phyloP scores from a whole-genome alignment of 1,284 basidiomycete species.

The Cryptococcus neoformans region DNA sequence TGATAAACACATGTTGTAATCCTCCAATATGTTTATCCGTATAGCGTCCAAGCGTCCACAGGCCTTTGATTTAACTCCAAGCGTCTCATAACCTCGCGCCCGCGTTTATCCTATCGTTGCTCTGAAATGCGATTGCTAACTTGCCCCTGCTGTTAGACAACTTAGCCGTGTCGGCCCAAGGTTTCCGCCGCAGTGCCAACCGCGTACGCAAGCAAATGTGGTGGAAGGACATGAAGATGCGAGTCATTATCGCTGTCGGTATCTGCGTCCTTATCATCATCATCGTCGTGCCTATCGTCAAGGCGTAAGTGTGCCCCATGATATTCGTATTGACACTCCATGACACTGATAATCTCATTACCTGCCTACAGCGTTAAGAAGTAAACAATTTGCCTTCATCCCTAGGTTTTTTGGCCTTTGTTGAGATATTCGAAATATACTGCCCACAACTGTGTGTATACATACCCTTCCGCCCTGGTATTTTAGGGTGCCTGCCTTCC shows the following conservation, averaged over 20 bases:
- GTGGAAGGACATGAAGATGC: constrained; percentile 93
- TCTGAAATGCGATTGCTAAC: background rate
- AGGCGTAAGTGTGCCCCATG: constrained; percentile 53
- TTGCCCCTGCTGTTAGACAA: constrained; percentile 63
- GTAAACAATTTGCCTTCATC: background rate
- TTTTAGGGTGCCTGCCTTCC: too few species aligned
- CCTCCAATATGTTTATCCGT: too few species aligned
- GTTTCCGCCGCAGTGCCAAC: constrained; percentile 95
- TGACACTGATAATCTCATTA: background rate
- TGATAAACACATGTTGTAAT: too few species aligned
- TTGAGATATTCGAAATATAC: too few species aligned
- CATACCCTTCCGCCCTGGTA: too few species aligned
- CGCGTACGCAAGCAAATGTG: constrained; percentile 91
- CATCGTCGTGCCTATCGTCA: constrained; percentile 89
- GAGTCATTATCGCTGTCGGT: constrained; percentile 67
- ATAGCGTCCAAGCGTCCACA: too few species aligned
- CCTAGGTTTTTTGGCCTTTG: background rate
- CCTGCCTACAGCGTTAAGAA: background rate
- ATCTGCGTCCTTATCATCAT: constrained; percentile 86
- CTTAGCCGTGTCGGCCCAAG: constrained; percentile 97
- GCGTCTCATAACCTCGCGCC: too few species aligned
- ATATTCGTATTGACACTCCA: background rate
- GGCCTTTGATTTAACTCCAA: too few species aligned
- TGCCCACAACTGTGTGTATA: too few species aligned
- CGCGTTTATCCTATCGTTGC: too few species aligned